Evolutionary conservation across 2,329 filamentous ascomycete species (phyloP).

Genomic region (Pseudogymnoascus sp.): DNA sequence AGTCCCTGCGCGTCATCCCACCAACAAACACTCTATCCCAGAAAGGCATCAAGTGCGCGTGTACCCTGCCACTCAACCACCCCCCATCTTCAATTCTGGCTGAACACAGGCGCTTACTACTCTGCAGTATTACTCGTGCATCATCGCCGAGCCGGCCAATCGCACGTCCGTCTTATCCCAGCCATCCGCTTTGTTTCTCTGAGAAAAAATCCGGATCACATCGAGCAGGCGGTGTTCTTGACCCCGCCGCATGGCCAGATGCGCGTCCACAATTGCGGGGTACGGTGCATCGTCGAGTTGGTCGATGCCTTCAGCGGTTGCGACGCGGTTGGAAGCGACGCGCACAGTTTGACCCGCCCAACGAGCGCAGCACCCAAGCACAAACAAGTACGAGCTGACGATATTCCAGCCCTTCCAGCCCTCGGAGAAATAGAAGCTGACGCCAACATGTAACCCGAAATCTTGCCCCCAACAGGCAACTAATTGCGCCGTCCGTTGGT

Average conservation of each 20-base stretch:
- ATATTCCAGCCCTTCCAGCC: not conserved
- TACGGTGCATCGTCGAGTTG: not conserved
- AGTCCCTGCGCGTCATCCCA: slow-evolving; percentile 3
- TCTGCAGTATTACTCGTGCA: not conserved
- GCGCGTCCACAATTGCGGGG: not conserved
- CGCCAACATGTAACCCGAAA: not conserved
- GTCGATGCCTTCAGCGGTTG: not conserved
- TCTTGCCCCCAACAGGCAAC: not conserved
- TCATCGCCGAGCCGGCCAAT: not conserved
- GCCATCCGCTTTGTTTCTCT: slow-evolving; percentile 3
- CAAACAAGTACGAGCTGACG: not conserved
- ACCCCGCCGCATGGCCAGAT: not conserved
- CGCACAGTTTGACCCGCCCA: not conserved
- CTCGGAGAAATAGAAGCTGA: slow-evolving; percentile 1
- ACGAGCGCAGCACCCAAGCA: not conserved
- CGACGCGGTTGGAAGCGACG: not conserved
- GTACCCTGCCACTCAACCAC: slow-evolving; percentile 4
- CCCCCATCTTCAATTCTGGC: not conserved
- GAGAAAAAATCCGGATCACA: not conserved
- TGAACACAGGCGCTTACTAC: slow-evolving; percentile 1
- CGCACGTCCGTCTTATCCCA: not conserved
- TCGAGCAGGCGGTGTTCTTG: not conserved
- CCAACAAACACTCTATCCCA: not conserved
- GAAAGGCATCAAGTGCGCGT: not conserved
- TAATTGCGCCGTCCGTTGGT: not conserved